phyloP scores from a whole-genome alignment of 371 early-diverging fungal genomes.

The Dichotomocladium elegans region DNA sequence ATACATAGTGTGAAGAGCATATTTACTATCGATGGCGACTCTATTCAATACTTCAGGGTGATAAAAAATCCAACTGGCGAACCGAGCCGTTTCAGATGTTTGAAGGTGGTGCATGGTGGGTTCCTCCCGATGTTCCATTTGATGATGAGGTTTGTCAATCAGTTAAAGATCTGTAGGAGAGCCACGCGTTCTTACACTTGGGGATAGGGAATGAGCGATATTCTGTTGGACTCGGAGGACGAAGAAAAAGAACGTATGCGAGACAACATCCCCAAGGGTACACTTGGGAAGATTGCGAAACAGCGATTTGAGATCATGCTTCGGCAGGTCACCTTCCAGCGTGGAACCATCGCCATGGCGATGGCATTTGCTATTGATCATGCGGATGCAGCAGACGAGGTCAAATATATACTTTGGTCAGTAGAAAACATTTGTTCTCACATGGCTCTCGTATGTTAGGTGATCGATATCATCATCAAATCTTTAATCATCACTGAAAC shows the following conservation, averaged over 20 bases:
- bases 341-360: slow-evolving; percentile 70
- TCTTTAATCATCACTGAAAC: slow-evolving; percentile 60
- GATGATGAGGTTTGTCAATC: slow-evolving; percentile 54
- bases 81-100: slow-evolving; percentile 86
- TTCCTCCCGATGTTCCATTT: slow-evolving; percentile 79
- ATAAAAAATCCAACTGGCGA: slow-evolving; percentile 69
- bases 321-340: slow-evolving; percentile 50
- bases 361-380: slow-evolving; percentile 91
- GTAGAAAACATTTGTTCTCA: not conserved
- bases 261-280: slow-evolving; percentile 48
- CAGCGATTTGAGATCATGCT: slow-evolving; percentile 56
- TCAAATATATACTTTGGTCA: slow-evolving; percentile 6
- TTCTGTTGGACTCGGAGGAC: slow-evolving; percentile 45
- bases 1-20: slow-evolving; percentile 67
- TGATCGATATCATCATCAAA: slow-evolving; percentile 63
- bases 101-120: slow-evolving; percentile 80
- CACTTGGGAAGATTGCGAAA: slow-evolving; percentile 57
- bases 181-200: not conserved
- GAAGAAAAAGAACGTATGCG: slow-evolving; percentile 47
- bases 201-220: slow-evolving; percentile 27
- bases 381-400: slow-evolving; percentile 78
- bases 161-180: too few species aligned
- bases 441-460: slow-evolving; percentile 25
- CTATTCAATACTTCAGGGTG: slow-evolving; percentile 87
- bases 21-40: slow-evolving; percentile 91